A percentile compares a stretch with the other conserved stretches of the same genome.
Conservation (phyloP, 495 filamentous ascomycete species). For the Tuber microsphaerosporum region DNA sequence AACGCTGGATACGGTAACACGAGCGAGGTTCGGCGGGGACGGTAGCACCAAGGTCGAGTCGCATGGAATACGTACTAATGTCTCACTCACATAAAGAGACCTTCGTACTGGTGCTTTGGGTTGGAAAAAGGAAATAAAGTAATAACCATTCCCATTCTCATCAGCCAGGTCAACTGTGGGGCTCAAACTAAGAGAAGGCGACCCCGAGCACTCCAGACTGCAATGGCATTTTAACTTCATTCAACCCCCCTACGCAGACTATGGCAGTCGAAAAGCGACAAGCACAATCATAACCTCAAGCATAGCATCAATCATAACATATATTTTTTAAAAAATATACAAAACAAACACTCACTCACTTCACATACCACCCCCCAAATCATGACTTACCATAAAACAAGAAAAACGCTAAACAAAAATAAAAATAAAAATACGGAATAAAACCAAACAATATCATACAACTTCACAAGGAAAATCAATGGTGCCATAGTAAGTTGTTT, state of each 20-base stretch:
- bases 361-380: constrained; percentile 1
- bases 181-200: no score
- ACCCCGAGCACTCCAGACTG: no score
- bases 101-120: no score
- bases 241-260: no score
- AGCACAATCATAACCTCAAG: constrained; percentile 2
- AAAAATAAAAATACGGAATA: not conserved
- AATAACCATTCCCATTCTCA: no score
- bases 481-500: not conserved
- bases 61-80: no score
- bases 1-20: not conserved
- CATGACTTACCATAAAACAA: constrained; percentile 1
- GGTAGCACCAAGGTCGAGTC: not conserved
- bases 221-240: no score
- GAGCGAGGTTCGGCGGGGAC: no score
- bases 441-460: constrained; percentile 13
- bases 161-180: no score
- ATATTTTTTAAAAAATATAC: not conserved
- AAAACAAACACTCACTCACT: constrained; percentile 18
- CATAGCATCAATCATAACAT: constrained; percentile 12
- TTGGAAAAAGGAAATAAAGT: no score
- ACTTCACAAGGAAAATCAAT: not conserved
- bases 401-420: constrained; percentile 2
- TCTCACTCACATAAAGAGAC: not conserved
- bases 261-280: not conserved